Conservation (phyloP, 495 filamentous ascomycete species). For the Penicillium paradoxum region DNA sequence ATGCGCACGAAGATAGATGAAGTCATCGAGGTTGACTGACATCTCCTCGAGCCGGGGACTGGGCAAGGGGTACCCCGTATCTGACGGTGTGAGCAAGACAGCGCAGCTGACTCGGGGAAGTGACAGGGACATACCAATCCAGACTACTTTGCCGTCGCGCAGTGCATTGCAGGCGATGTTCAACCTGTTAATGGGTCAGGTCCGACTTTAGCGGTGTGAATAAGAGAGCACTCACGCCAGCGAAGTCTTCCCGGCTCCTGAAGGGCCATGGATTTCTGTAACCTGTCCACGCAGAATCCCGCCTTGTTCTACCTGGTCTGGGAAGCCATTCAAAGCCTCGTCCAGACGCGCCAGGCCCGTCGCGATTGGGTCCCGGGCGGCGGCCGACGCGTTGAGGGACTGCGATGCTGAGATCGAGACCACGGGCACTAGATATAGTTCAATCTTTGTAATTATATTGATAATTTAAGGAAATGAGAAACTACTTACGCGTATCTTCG, state of each 20-base stretch:
- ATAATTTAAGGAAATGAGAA: background rate
- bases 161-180: slow-evolving; percentile 64
- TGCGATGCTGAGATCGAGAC: slow-evolving; percentile 86
- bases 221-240: slow-evolving; percentile 55
- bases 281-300: slow-evolving; percentile 70
- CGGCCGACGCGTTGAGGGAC: slow-evolving; percentile 62
- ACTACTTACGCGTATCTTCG: slow-evolving; percentile 27
- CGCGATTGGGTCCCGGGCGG: slow-evolving; percentile 47
- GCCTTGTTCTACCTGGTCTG: slow-evolving; percentile 7
- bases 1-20: slow-evolving; percentile 45
- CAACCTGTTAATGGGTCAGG: slow-evolving; percentile 44
- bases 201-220: background rate
- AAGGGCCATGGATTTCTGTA: slow-evolving; percentile 86
- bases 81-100: slow-evolving; percentile 27
- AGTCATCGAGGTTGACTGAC: slow-evolving; percentile 23
- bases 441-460: background rate
- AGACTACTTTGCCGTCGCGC: slow-evolving; percentile 59
- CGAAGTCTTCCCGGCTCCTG: slow-evolving; percentile 81
- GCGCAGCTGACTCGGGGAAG: background rate
- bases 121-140: slow-evolving; percentile 67
- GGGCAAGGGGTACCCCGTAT: slow-evolving; percentile 45
- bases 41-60: slow-evolving; percentile 36
- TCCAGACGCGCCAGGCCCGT: slow-evolving; percentile 66
- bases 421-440: slow-evolving; percentile 48
- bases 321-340: slow-evolving; percentile 33